Evolutionary conservation across 176 grass and related monocot genomes (phyloP), one percentile per base, ranked within the genome.

Genomic region (Rhynchospora breviuscula): DNA sequence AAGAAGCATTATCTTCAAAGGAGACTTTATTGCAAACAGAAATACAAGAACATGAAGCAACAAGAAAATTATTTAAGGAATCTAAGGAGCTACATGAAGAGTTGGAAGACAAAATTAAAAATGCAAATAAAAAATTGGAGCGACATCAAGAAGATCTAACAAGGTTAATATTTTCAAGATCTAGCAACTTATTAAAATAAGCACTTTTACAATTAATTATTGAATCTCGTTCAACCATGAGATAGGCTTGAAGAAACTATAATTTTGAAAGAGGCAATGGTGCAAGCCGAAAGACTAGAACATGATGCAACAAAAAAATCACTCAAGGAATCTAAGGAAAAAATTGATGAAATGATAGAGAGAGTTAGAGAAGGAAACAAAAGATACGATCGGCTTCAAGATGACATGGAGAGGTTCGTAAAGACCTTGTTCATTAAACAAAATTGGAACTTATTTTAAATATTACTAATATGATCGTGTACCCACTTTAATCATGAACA

Each of bases 231-330:
- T 85, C 72, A 59, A 78, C 59, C 53, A 75, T 69, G 44, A 70
- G 19, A 83, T 86, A 97, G 94, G 78, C 88, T 97, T 84, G 92
- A 97, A 92, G 94, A 97, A 90, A 94, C 23, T 68, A 87, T 89
- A 84, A 59, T 72, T 18, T 87, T 79, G 81, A 94, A 91, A 76
- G 92, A 94, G 89, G 69, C 69, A 86, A 47, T 86, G 52, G 85
- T 91, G 79, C 63, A 74, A 66, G 77, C 77, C 84, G 86, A 90
- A 85, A 89, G 58, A 80, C 80, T 79, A 90, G 89, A 89, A 88
- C 87, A 54, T 79, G 88, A 94, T 90, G 63, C 83, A 51, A 86
- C 86, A 84, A 90, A 90, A 80, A 86, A 88, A 85, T 89, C 54
- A 35, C 92, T 94, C 40, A 23, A 54, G 43, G 84, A 92, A 92